Evolutionary conservation across 106 monocot genomes (phyloP).

Genomic region (Cymbidium sinense): DNA sequence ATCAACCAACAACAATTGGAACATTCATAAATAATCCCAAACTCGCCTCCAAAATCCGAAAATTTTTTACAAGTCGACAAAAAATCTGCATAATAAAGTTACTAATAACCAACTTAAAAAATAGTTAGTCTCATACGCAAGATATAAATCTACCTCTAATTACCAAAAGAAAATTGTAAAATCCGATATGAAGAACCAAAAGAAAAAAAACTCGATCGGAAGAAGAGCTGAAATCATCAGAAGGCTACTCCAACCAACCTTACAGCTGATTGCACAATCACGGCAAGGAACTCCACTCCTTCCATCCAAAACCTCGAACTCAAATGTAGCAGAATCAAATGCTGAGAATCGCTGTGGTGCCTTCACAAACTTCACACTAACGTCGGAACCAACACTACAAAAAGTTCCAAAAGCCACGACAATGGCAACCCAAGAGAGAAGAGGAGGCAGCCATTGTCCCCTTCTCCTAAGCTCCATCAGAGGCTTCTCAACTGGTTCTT

Average conservation of each 20-base stretch:
- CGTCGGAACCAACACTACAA: constrained; percentile 18
- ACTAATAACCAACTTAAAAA: neutral
- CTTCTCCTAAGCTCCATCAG: constrained; percentile 20
- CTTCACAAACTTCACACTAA: constrained; percentile 22
- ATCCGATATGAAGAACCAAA: neutral
- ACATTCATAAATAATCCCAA: neutral
- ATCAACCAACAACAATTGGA: neutral
- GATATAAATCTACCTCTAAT: neutral
- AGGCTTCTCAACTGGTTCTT: neutral
- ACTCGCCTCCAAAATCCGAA: neutral
- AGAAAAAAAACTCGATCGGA: neutral
- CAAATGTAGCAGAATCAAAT: constrained; percentile 42
- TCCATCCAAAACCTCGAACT: constrained; percentile 29
- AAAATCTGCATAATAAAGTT: neutral
- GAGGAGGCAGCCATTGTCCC: constrained; percentile 15
- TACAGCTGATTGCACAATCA: constrained; percentile 39
- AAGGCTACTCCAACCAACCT: constrained; percentile 27
- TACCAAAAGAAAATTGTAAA: neutral
- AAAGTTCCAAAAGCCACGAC: neutral
- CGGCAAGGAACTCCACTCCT: constrained; percentile 23
- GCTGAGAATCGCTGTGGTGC: constrained; percentile 32
- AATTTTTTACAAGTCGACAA: too few relatives aligned
- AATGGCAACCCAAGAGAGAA: neutral
- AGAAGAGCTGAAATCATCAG: neutral
- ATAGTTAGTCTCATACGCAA: neutral